phyloP scores from a whole-genome alignment of 352 stramenopile genomes.

The Phytophthora constricta region DNA sequence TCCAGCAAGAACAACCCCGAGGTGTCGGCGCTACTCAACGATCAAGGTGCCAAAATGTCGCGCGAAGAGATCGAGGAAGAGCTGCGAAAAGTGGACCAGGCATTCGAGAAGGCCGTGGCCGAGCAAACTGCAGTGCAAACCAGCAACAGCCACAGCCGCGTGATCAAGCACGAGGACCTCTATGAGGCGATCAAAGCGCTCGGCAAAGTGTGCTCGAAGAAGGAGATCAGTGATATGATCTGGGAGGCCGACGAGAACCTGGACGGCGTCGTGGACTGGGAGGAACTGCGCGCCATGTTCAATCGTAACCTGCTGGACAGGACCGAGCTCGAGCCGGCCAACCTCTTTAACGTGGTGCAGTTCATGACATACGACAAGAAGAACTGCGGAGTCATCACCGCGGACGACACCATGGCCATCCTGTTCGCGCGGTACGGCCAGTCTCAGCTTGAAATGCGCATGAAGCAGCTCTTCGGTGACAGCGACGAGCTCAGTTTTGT shows the following conservation, averaged over 20 bases:
- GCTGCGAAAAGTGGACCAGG: conserved; percentile 66
- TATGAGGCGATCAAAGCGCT: conserved; percentile 94
- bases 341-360: conserved; percentile 97
- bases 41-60: conserved; percentile 81
- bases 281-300: conserved; percentile 97
- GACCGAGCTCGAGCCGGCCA: conserved; percentile 94
- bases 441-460: conserved; percentile 89
- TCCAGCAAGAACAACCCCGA: conserved; percentile 72
- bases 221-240: conserved; percentile 98
- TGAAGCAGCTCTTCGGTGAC: conserved; percentile 92
- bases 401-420: conserved; percentile 99
- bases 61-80: conserved; percentile 81
- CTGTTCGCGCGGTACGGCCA: conserved; percentile 94
- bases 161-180: conserved; percentile 93
- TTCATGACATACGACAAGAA: conserved; percentile 99
- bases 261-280: conserved; percentile 94
- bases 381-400: conserved; percentile 93
- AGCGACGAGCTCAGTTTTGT: conserved; percentile 84
- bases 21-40: conserved; percentile 76
- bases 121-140: conserved; percentile 66
- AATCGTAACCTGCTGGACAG: conserved; percentile 96
- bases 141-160: conserved; percentile 50
- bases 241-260: conserved; percentile 99
- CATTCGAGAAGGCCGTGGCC: conserved; percentile 52
- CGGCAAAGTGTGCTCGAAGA: conserved; percentile 92